Conservation (phyloP, 495 filamentous ascomycete species). For the Aspergillus nanangensis region DNA sequence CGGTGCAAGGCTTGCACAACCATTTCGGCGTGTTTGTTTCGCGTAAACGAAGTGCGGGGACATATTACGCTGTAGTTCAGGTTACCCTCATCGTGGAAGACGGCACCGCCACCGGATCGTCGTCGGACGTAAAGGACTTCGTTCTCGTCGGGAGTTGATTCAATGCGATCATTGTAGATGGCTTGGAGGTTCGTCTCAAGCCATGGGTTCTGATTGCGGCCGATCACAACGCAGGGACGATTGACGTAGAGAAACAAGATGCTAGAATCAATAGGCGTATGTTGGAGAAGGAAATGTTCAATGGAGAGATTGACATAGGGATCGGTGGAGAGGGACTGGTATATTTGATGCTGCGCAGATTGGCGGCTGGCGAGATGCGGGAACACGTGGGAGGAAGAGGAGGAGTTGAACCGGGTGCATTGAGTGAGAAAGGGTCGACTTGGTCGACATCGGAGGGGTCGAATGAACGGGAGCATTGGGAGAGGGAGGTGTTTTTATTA, state of each 20-base stretch:
- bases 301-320: slow-evolving; percentile 95
- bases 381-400: slow-evolving; percentile 32
- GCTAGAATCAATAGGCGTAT: slow-evolving; percentile 62
- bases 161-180: slow-evolving; percentile 37
- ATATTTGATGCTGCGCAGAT: slow-evolving; percentile 60
- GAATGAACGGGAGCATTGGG: slow-evolving; percentile 21
- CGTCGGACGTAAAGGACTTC: slow-evolving; percentile 70
- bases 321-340: slow-evolving; percentile 67
- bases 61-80: slow-evolving; percentile 91
- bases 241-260: slow-evolving; percentile 88
- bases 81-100: slow-evolving; percentile 90
- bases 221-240: slow-evolving; percentile 78
- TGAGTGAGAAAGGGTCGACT: neutral
- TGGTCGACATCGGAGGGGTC: slow-evolving; percentile 27
- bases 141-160: slow-evolving; percentile 16
- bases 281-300: slow-evolving; percentile 82
- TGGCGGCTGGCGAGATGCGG: slow-evolving; percentile 37
- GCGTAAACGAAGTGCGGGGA: slow-evolving; percentile 66
- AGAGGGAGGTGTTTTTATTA: neutral
- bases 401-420: slow-evolving; percentile 20
- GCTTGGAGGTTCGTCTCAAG: slow-evolving; percentile 73
- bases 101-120: slow-evolving; percentile 83
- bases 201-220: slow-evolving; percentile 98
- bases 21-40: slow-evolving; percentile 88
- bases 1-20: slow-evolving; percentile 69